A percentile compares a stretch with the other conserved stretches of the same genome.
Conservation (phyloP, 2,329 filamentous ascomycete species). For the Fusarium nisikadoi region DNA sequence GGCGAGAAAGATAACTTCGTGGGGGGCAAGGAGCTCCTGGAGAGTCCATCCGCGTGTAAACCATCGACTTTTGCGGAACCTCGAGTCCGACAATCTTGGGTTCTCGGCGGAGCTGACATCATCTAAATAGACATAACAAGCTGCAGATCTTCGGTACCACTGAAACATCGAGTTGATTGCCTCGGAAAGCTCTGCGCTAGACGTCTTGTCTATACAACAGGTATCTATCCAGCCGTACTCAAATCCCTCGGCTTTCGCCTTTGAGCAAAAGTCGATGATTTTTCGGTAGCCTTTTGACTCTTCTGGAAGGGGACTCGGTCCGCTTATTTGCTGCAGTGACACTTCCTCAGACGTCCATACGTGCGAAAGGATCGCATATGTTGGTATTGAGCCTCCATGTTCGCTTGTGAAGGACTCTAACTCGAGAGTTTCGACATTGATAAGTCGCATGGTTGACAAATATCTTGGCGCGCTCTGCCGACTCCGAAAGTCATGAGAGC, state of each 20-base stretch:
- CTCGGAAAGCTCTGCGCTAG: conserved; percentile 12
- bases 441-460: conserved; percentile 10
- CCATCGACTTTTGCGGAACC: conserved; percentile 11
- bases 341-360: conserved; percentile 13
- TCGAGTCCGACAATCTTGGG: not conserved
- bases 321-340: not conserved
- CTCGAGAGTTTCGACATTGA: conserved; percentile 15
- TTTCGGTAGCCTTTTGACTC: conserved; percentile 6
- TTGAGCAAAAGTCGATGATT: conserved; percentile 11
- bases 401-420: conserved; percentile 16
- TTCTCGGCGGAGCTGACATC: not conserved
- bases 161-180: conserved; percentile 17
- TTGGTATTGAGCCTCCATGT: not conserved
- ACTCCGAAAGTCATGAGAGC: not conserved
- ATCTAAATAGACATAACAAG: conserved; percentile 7
- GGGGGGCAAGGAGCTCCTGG: conserved; percentile 9
- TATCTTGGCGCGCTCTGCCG: not conserved
- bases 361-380: conserved; percentile 13
- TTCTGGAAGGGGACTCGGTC: not conserved
- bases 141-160: conserved; percentile 6
- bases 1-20: conserved; percentile 12
- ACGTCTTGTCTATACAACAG: conserved; percentile 22
- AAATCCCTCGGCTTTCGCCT: conserved; percentile 13
- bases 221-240: conserved; percentile 19
- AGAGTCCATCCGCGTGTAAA: conserved; percentile 15